Evolutionary conservation across 352 stramenopile genomes (phyloP).

Genomic region (Thalassiosira mediterranea): DNA sequence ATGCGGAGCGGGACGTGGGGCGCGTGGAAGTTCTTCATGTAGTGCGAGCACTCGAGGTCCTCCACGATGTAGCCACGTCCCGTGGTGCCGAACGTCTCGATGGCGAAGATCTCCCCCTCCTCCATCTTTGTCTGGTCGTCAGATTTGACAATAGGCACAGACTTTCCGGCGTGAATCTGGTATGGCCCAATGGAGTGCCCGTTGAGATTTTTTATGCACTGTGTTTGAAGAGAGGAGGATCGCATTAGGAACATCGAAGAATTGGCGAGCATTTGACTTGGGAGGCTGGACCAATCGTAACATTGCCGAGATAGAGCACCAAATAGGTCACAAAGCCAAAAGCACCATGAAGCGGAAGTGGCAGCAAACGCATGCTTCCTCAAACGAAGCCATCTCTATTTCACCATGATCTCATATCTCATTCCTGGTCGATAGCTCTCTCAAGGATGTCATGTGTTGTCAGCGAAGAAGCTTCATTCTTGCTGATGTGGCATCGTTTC

Average conservation of each 20-base stretch:
- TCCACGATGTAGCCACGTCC: constrained; percentile 89
- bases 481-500: too few species aligned
- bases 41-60: constrained; percentile 95
- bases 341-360: too few species aligned
- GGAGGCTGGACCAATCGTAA: too few species aligned
- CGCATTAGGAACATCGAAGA: not conserved
- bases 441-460: too few species aligned
- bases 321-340: too few species aligned
- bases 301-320: too few species aligned
- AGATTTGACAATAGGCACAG: constrained; percentile 95
- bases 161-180: constrained; percentile 95
- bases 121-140: constrained; percentile 96
- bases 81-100: constrained; percentile 94
- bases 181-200: constrained; percentile 98
- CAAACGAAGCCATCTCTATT: too few species aligned
- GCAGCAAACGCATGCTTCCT: too few species aligned
- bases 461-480: too few species aligned
- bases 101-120: constrained; percentile 96
- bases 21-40: constrained; percentile 96
- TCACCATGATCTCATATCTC: too few species aligned
- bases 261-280: too few species aligned
- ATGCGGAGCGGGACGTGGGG: constrained; percentile 93
- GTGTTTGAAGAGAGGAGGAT: not conserved
- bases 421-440: too few species aligned
- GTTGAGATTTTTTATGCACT: constrained; percentile 95